These are phyloP conservation scores for Spinacia oleracea DNA, from an alignment of 179 eudicot genomes.

Conservation along the genomic window DNA sequence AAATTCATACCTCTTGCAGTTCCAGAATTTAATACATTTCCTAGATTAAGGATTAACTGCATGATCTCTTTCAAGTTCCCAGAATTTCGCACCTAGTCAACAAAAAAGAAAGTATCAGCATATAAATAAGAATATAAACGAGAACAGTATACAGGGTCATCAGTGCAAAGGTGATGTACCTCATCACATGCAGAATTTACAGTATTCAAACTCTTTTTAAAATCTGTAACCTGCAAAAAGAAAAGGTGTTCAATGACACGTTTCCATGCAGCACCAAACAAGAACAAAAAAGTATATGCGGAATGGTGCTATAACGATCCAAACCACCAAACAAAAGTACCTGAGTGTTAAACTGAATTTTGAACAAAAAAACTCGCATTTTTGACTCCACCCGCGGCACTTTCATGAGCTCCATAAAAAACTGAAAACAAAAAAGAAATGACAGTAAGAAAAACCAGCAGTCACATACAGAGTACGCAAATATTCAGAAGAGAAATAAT, in stretches of 20 bases:
- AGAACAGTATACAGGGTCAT: constrained; percentile 23
- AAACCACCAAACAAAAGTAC: constrained; percentile 37
- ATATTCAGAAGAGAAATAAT: constrained; percentile 2
- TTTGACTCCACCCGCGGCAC: constrained; percentile 98
- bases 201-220: constrained; percentile 70
- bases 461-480: constrained; percentile 6
- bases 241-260: constrained; percentile 15
- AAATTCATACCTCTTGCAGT: constrained; percentile 80
- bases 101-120: constrained; percentile 21
- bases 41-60: constrained; percentile 73
- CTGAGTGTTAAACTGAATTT: constrained; percentile 89
- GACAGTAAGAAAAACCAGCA: constrained; percentile 7
- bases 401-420: constrained; percentile 97
- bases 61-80: constrained; percentile 78
- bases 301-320: constrained; percentile 1
- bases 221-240: constrained; percentile 69
- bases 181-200: constrained; percentile 88
- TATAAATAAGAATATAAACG: constrained; percentile 25
- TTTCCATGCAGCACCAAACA: not conserved
- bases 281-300: not conserved
- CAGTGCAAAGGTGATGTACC: constrained; percentile 40
- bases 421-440: constrained; percentile 40
- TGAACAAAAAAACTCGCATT: constrained; percentile 86
- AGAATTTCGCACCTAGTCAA: constrained; percentile 70
- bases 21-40: constrained; percentile 89